Evolutionary conservation across 2,329 filamentous ascomycete genomes (phyloP), one percentile per base, ranked within the genome.

Genomic region (Cyphellophora attinorum): DNA sequence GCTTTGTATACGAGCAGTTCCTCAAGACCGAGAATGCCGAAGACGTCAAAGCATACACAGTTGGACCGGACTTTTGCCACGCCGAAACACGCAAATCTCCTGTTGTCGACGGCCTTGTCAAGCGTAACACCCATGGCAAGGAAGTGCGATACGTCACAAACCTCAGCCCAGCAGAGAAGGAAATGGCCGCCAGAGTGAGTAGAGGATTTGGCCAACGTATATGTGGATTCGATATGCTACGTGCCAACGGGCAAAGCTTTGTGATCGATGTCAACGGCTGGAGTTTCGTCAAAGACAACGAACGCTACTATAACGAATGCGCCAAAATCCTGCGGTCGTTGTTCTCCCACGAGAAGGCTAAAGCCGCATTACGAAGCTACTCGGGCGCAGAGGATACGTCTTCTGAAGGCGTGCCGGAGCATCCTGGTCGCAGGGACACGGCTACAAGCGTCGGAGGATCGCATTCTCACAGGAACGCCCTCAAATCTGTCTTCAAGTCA

Each of bases 231-330:
- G 91, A 98, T 56, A 70, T 98, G 40, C 68, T 98, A 37, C 79
- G 93, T 17, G 85, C 88, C 10, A 79, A 77, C 32, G 85, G 86
- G 11, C 85, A 85, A 57, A 96, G 89, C 56, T 98, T 85, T 60
- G 91, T 98, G 31, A 98, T 98, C 47, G 91, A 98, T 51, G 91
- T 98, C 49, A 98, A 98, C 57, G 91, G 91, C 10, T 98, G 93
- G 93, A 96, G 89, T 54, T 98, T 98, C 52, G 91, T 98, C 57
- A 98, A 98, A 58, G 93, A 98, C 57, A 98, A 98, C 51, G 89
- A 95, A 43, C 88, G 93, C 41, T 98, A 98, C 59, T 98, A 98
- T 56, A 84, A 96, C 52, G 85, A 85, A 52, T 91, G 81, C 48
- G 78, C 91, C 14, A 79, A 69, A 40, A 94, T 96, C 31, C 65